Percentiles rank a stretch among this genome's conserved stretches.
Conservation (phyloP, 306 rosid genomes). For the Quercus robur region DNA sequence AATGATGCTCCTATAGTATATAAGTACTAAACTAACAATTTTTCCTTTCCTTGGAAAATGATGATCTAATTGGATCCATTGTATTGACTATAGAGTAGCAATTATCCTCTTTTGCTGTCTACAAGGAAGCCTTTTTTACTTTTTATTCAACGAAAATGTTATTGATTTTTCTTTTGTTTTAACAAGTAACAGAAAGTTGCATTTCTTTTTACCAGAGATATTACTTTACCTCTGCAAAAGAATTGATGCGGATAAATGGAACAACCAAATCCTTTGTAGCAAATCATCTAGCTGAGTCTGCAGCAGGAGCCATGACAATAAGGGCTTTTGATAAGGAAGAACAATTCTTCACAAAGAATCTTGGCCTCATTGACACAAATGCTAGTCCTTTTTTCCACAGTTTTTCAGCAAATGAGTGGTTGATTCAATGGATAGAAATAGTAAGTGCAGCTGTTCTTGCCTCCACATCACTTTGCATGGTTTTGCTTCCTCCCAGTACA, state of each 20-base stretch:
- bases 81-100: conserved; percentile 28
- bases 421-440: conserved; percentile 58
- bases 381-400: conserved; percentile 61
- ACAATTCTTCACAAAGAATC: conserved; percentile 49
- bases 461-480: conserved; percentile 57
- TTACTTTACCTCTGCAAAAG: conserved; percentile 59
- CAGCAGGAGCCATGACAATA: conserved; percentile 69
- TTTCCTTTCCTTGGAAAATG: no score
- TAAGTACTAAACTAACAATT: no score
- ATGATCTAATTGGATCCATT: no score
- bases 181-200: neutral
- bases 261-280: conserved; percentile 65
- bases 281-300: conserved; percentile 65
- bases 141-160: neutral
- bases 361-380: conserved; percentile 58
- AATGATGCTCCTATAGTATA: neutral
- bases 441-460: conserved; percentile 53
- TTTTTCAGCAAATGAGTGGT: conserved; percentile 67
- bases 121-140: neutral
- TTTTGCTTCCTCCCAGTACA: conserved; percentile 66
- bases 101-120: neutral
- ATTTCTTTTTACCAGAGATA: conserved; percentile 40
- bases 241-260: conserved; percentile 65
- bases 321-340: conserved; percentile 67
- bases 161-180: neutral